Evolutionary conservation across 176 grass and related monocot genomes (phyloP).

Genomic region (Raddia guianensis): DNA sequence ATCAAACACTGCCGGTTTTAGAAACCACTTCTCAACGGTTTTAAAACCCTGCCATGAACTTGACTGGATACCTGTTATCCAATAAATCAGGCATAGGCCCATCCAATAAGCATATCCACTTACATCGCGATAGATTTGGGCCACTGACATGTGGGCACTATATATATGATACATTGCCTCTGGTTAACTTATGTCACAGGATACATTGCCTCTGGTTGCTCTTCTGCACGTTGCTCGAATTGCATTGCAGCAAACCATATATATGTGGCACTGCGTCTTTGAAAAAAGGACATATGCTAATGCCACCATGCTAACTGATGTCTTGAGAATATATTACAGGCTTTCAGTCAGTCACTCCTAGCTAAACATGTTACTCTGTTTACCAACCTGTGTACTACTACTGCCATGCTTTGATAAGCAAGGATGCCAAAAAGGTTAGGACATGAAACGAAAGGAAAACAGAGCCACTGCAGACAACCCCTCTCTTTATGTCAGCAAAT

Average conservation of each 20-base stretch:
- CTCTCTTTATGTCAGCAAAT: slow-evolving; percentile 48
- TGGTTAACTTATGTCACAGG: too few relatives aligned
- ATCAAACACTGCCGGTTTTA: too few relatives aligned
- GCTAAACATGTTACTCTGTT: background rate
- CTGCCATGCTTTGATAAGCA: background rate
- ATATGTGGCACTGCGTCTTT: background rate
- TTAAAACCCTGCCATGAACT: too few relatives aligned
- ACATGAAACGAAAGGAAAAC: background rate
- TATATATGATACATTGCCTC: too few relatives aligned
- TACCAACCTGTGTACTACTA: background rate
- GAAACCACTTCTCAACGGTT: too few relatives aligned
- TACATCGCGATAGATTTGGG: too few relatives aligned
- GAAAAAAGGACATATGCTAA: background rate
- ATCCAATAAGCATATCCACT: too few relatives aligned
- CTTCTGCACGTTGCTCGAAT: background rate
- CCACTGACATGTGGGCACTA: too few relatives aligned
- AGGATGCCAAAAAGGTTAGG: background rate
- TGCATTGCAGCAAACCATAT: background rate
- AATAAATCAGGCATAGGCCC: too few relatives aligned
- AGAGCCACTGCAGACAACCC: background rate
- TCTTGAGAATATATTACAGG: background rate
- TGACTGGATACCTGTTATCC: too few relatives aligned
- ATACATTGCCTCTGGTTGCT: background rate
- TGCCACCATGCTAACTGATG: background rate
- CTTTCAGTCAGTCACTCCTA: background rate